These are phyloP conservation scores for Mortierella antarctica DNA, from an alignment of 192 early-diverging fungal species.

Conservation along the genomic window DNA sequence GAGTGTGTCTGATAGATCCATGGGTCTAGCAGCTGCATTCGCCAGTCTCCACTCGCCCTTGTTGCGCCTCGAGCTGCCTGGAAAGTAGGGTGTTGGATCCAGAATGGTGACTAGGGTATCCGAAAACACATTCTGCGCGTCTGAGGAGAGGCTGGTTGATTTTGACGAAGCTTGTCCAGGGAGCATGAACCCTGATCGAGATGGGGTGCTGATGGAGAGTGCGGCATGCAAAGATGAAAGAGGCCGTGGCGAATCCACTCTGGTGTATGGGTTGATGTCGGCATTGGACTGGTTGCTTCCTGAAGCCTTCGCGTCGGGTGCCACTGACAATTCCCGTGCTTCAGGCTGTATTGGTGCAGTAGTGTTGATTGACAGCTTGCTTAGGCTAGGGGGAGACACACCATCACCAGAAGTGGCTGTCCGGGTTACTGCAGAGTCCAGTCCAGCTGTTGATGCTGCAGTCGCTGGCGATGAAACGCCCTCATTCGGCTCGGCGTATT, in stretches of 20 bases:
- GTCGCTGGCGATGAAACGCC: background rate
- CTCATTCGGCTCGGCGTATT: too few relatives aligned
- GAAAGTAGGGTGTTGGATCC: constrained; percentile 15
- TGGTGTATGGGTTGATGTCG: too few relatives aligned
- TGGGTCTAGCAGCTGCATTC: constrained; percentile 20
- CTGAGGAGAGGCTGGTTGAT: constrained; percentile 23
- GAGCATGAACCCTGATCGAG: background rate
- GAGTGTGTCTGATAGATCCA: constrained; percentile 29
- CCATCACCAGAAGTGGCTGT: background rate
- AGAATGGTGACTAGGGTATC: constrained; percentile 30
- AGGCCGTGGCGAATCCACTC: too few relatives aligned
- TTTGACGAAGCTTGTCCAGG: background rate
- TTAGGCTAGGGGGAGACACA: background rate
- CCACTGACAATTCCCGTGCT: too few relatives aligned
- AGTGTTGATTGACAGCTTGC: constrained; percentile 4
- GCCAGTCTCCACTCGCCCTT: constrained; percentile 22
- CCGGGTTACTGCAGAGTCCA: background rate
- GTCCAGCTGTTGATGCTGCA: constrained; percentile 21
- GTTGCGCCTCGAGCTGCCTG: constrained; percentile 4
- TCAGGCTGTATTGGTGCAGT: background rate
- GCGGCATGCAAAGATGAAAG: background rate
- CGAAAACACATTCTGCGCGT: constrained; percentile 35
- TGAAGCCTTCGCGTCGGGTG: too few relatives aligned
- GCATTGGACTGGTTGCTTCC: too few relatives aligned
- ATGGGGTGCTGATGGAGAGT: constrained; percentile 16